phyloP scores from a whole-genome alignment of 345 rosid species.

The Mallotus nudiflorus region DNA sequence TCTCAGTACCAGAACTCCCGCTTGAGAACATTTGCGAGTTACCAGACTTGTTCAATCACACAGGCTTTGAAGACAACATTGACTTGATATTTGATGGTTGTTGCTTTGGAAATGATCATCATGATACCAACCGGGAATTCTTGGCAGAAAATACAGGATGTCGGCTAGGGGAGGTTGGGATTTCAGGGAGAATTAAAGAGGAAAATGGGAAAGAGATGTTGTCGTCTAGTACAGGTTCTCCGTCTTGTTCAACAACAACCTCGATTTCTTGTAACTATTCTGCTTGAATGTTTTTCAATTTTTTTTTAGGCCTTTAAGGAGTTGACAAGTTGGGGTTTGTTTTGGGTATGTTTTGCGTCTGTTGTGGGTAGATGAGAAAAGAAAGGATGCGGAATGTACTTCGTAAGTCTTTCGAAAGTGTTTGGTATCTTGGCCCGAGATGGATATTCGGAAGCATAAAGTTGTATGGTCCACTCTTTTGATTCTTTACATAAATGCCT shows the following conservation, averaged over 20 bases:
- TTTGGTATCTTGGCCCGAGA: too few species aligned
- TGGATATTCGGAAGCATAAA: too few species aligned
- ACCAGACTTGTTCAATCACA: constrained; percentile 45
- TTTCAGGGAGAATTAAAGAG: constrained; percentile 10
- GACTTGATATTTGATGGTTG: constrained; percentile 60
- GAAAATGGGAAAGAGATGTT: constrained; percentile 30
- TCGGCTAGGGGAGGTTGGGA: constrained; percentile 30
- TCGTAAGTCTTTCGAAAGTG: not conserved
- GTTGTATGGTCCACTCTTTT: too few species aligned
- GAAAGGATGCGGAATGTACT: not conserved
- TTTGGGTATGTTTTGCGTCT: not conserved
- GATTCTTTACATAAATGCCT: too few species aligned
- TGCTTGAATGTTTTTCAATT: constrained; percentile 28
- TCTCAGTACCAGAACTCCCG: constrained; percentile 41
- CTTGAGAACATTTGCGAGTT: constrained; percentile 42
- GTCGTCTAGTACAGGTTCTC: constrained; percentile 37
- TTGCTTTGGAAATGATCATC: constrained; percentile 21
- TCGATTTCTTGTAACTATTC: constrained; percentile 55
- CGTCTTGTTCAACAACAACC: constrained; percentile 39
- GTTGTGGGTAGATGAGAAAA: not conserved
- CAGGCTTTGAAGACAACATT: constrained; percentile 76
- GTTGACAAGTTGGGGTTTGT: not conserved
- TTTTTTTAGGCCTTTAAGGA: not conserved
- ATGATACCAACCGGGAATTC: not conserved
- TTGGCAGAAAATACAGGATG: constrained; percentile 24